A percentile compares a stretch with the other conserved stretches of the same genome.
phyloP scores from a whole-genome alignment of 495 filamentous ascomycete species.

The Daldinia concentrica region DNA sequence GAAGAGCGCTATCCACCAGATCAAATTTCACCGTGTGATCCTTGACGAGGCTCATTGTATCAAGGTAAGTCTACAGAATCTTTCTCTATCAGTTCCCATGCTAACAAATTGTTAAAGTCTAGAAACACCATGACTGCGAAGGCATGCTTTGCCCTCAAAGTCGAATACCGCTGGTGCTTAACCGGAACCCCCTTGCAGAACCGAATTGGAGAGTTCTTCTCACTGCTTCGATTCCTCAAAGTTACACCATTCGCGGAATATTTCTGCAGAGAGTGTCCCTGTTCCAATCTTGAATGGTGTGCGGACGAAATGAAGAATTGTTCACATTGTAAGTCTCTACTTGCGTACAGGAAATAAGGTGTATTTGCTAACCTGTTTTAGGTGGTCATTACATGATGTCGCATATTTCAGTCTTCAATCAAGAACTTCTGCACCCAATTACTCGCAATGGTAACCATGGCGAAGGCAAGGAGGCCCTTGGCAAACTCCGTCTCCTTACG shows the following conservation, averaged over 20 bases:
- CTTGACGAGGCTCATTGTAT: conserved; percentile 97
- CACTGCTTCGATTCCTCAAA: conserved; percentile 88
- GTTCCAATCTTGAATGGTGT: conserved; percentile 83
- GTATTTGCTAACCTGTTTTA: conserved; percentile 31
- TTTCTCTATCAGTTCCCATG: not conserved
- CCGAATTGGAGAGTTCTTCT: conserved; percentile 97
- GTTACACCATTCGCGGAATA: conserved; percentile 90
- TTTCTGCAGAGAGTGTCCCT: conserved; percentile 85
- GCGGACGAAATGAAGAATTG: conserved; percentile 74
- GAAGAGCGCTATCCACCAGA: conserved; percentile 85
- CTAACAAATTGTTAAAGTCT: conserved; percentile 53
- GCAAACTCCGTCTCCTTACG: conserved; percentile 84
- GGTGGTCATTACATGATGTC: conserved; percentile 71
- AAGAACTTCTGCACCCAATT: conserved; percentile 89
- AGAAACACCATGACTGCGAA: conserved; percentile 89
- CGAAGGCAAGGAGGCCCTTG: conserved; percentile 70
- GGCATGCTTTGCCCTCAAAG: conserved; percentile 88
- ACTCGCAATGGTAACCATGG: conserved; percentile 62
- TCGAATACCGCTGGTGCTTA: conserved; percentile 91
- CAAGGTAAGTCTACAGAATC: conserved; percentile 62
- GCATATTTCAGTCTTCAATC: conserved; percentile 95
- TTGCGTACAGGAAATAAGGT: not conserved
- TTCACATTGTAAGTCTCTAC: conserved; percentile 62
- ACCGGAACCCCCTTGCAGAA: conserved; percentile 96
- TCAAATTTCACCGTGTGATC: conserved; percentile 88